Base-by-base conservation (phyloP, 257 asterid species). In the Ehretia macrophylla region DNA sequence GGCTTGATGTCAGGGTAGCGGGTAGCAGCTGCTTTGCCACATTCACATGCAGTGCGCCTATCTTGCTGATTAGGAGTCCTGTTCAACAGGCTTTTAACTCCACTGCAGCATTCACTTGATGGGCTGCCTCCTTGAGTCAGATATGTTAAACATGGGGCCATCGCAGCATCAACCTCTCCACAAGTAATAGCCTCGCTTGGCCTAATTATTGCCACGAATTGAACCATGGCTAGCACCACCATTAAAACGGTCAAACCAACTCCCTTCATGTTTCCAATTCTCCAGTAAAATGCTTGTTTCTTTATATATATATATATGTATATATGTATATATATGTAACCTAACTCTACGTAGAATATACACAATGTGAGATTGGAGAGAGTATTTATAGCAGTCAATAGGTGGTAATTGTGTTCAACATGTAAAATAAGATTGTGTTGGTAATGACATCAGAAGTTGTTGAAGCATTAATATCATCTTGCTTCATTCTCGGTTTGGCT, bases 1-100 rank as follows among this genome's bases (percentile, higher is more conserved):
- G 63, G 59, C 60, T 51, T 74, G 38, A 85, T 32, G 38, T 14
- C 59, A 23, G 65, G 20, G 48, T 11, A 65, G 69, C 67, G 44
- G 14, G 78, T 8, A 19, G 94, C 84, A 8, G 94, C 85, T 11
- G 78, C 2, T 59, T 81, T 81, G 16, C 76, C 4, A 65, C 95
- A 86, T 63, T 63, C 21, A 56, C 95, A 86, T 17, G 74, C 93
- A 5, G 74, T 53, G 20, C 69, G 79, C 56, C 87, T 60, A 49
- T 86, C 95, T 44, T 64, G 72, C 48, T 32, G 68, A 0, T 76
- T 73, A 9, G 49, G 61, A 6, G 73, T 47, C 60, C 58, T 47
- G 22, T 51, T 47, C 1, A 12, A 5, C 42, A 86, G 49, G 12
- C 18, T 58, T 54, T 11, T 60, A 8, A 86, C 83, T 4, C 85